These are phyloP conservation scores for Sequoia sempervirens DNA, from an alignment of 75 land plant genomes.

Conservation along the genomic window DNA sequence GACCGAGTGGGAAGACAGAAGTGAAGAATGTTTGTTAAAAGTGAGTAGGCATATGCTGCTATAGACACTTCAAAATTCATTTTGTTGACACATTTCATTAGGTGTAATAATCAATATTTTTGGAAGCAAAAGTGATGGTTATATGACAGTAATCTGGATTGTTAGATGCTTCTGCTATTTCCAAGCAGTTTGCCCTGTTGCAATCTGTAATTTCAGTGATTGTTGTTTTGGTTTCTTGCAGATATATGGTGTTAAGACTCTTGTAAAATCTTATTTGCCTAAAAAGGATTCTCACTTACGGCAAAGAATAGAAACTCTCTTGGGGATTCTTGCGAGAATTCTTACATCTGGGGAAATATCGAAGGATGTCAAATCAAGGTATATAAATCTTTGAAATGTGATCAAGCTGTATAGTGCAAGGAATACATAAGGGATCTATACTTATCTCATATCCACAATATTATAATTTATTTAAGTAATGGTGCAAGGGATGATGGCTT, in stretches of 20 bases:
- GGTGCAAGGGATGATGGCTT: neutral
- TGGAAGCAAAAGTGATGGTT: neutral
- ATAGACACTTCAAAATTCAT: neutral
- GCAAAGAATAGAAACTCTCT: slow-evolving; percentile 53
- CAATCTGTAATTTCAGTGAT: neutral
- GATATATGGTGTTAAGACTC: slow-evolving; percentile 79
- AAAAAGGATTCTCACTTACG: slow-evolving; percentile 78
- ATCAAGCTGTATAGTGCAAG: neutral
- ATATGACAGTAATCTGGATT: neutral
- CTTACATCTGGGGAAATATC: slow-evolving; percentile 70
- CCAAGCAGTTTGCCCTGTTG: neutral
- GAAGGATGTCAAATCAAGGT: slow-evolving; percentile 74
- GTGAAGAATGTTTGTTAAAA: slow-evolving; percentile 74
- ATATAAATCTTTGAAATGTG: neutral
- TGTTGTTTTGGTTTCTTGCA: slow-evolving; percentile 20
- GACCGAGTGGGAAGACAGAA: slow-evolving; percentile 54
- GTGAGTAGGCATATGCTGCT: slow-evolving; percentile 22
- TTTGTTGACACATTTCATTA: neutral
- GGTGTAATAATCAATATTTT: neutral
- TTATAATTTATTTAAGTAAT: neutral
- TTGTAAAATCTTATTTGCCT: slow-evolving; percentile 92
- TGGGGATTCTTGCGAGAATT: slow-evolving; percentile 56
- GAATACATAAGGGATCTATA: neutral
- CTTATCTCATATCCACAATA: neutral
- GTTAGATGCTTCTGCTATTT: neutral